These are phyloP conservation scores for Taxillus chinensis DNA, from an alignment of 164 flowering plant species.

Conservation along the genomic window DNA sequence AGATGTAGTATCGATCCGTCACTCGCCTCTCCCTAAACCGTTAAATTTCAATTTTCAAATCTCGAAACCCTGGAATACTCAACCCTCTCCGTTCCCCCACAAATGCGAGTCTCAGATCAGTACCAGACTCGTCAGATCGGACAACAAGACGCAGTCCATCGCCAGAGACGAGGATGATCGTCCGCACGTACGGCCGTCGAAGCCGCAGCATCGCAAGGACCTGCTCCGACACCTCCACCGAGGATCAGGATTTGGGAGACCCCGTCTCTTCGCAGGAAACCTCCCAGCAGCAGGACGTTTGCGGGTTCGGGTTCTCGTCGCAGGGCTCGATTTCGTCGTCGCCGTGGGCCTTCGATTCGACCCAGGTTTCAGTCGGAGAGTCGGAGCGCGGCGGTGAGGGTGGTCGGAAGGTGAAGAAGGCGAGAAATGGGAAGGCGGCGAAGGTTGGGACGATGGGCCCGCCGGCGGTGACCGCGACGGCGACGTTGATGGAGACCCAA, in stretches of 20 bases:
- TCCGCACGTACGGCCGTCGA: slow-evolving; percentile 79
- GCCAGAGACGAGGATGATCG: slow-evolving; percentile 42
- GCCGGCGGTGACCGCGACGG: slow-evolving; percentile 17
- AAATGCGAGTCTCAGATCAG: too few relatives aligned
- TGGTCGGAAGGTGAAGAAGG: slow-evolving; percentile 16
- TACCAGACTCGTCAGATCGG: too few relatives aligned
- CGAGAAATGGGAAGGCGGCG: slow-evolving; percentile 10
- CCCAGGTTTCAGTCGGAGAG: slow-evolving; percentile 13
- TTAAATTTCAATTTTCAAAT: too few relatives aligned
- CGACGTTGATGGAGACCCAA: slow-evolving; percentile 91
- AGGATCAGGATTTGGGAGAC: slow-evolving; percentile 12
- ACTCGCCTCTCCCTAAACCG: too few relatives aligned
- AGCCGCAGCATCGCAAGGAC: slow-evolving; percentile 34
- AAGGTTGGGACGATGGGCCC: not conserved
- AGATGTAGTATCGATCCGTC: too few relatives aligned
- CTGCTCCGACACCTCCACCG: slow-evolving; percentile 20
- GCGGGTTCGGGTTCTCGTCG: slow-evolving; percentile 38
- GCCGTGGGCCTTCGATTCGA: slow-evolving; percentile 41
- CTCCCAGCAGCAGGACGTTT: slow-evolving; percentile 35
- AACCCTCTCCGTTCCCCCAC: too few relatives aligned
- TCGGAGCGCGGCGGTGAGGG: slow-evolving; percentile 10
- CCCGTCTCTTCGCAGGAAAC: slow-evolving; percentile 32
- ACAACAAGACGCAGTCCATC: too few relatives aligned
- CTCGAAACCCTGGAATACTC: too few relatives aligned
- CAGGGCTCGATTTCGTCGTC: slow-evolving; percentile 44